Evolutionary conservation across 148 eudicot species (phyloP).

Genomic region (Chenopodium formosanum): DNA sequence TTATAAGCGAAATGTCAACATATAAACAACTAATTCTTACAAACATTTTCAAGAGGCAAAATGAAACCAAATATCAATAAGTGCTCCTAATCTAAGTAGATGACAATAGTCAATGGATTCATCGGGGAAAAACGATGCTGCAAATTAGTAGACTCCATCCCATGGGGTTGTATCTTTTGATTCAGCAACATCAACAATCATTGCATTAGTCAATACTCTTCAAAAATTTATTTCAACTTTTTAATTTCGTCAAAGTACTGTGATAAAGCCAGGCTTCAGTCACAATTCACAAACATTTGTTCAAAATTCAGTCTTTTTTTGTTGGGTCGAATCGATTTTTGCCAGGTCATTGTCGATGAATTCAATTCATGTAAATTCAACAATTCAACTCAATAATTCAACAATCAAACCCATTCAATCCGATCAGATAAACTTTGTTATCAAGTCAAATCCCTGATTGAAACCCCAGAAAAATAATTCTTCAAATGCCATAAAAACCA

Average conservation of each 20-base stretch:
- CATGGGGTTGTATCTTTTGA: too few relatives aligned
- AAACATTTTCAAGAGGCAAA: not conserved
- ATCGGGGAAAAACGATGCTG: too few relatives aligned
- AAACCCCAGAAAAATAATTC: not conserved
- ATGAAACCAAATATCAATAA: not conserved
- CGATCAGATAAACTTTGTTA: not conserved
- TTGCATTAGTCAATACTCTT: too few relatives aligned
- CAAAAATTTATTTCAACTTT: too few relatives aligned
- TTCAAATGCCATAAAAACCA: not conserved
- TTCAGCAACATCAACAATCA: too few relatives aligned
- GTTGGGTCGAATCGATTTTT: too few relatives aligned
- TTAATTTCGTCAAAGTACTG: too few relatives aligned
- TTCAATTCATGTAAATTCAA: not conserved
- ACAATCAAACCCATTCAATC: not conserved
- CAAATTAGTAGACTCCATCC: too few relatives aligned
- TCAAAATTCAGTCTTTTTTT: too few relatives aligned
- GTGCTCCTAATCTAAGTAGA: not conserved
- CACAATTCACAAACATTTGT: too few relatives aligned
- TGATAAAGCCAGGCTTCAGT: too few relatives aligned
- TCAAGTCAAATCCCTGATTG: not conserved
- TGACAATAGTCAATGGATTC: not conserved
- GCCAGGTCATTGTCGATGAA: not conserved
- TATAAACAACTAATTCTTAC: not conserved
- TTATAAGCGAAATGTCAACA: not conserved
- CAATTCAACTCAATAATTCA: not conserved